Percentiles rank a stretch among this genome's conserved stretches.
Evolutionary conservation across 140 eudicot species (phyloP).

Genomic region (Ambrosia hybrid): DNA sequence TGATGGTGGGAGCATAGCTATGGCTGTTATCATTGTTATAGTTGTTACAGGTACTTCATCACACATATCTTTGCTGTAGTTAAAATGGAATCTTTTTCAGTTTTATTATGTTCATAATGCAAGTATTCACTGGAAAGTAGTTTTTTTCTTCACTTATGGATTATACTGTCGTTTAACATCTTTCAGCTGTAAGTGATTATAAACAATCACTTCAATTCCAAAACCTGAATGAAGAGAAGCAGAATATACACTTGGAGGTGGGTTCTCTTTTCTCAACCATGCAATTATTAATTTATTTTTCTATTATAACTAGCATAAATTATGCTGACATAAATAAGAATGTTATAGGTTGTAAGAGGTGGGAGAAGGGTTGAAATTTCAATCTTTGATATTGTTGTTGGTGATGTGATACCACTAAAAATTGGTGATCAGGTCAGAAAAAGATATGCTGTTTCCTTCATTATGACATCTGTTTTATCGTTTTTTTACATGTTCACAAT

Average conservation of each 20-base stretch:
- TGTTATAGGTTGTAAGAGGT: slow-evolving; percentile 67
- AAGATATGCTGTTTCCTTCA: not conserved
- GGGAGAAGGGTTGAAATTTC: slow-evolving; percentile 80
- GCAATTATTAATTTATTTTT: not conserved
- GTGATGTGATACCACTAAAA: slow-evolving; percentile 88
- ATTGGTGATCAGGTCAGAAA: slow-evolving; percentile 88
- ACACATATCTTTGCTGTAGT: not conserved
- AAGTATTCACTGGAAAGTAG: too few relatives aligned
- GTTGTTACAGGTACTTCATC: slow-evolving; percentile 71
- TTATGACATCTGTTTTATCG: not conserved
- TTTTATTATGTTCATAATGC: not conserved
- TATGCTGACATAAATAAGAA: slow-evolving; percentile 12
- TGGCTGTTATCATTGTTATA: slow-evolving; percentile 82
- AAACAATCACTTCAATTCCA: slow-evolving; percentile 92
- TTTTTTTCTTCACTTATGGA: slow-evolving; percentile 11
- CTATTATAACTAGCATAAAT: slow-evolving; percentile 3
- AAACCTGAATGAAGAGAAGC: slow-evolving; percentile 85
- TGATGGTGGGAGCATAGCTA: slow-evolving; percentile 92
- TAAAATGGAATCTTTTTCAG: not conserved
- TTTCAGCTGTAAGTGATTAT: slow-evolving; percentile 87
- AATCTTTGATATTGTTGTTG: slow-evolving; percentile 90
- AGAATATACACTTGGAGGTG: slow-evolving; percentile 91
- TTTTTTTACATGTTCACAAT: slow-evolving; percentile 16
- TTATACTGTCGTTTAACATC: slow-evolving; percentile 15
- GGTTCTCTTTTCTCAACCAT: slow-evolving; percentile 10